Base-by-base conservation (phyloP, 2,329 filamentous ascomycete genomes). In the Beauveria rudraprayagi region DNA sequence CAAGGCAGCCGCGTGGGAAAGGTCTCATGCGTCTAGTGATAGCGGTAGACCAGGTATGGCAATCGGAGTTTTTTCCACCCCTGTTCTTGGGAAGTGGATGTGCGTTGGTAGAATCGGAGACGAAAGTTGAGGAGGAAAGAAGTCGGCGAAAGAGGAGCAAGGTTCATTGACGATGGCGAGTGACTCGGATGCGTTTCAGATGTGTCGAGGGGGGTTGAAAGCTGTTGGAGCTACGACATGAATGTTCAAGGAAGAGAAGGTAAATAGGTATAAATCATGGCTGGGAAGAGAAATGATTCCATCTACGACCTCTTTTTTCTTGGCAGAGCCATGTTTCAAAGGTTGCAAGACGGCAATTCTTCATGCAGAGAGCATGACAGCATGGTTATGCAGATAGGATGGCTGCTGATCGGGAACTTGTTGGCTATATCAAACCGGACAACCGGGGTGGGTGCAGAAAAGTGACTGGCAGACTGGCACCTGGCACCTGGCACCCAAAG, bases 101-200 rank as follows among this genome's bases (percentile, higher is more conserved):
- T 16, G 34, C 34, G 34, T 37, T 37, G 34, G 34, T 37, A 37
- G 34, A 37, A 37, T 37, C 34, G 34, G 43, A 22, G 19, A 37
- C 19, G 16, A 22, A 40, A 9, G 22, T 17, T 43, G 52, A 44
- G 9, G 47, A 43, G 9, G 19, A 11, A 19, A 24, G 52, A 24
- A 41, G 26, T 17, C 8, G 17, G 17, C 16, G 11, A 26, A 10
- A 9, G n/a, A 16, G 9, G 22, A 16, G 7, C 14, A 24, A 14
- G 19, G 28, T 24, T 56, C 16, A 16, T 5, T n/a, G 52, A 55
- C 41, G 34, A 47, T 57, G 19, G 43, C 22, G 22, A 50, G 55
- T 47, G 54, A 57, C 34, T 57, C 44, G 55, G 55, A 57, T 57
- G 44, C 44, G 55, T 57, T 57, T 57, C 55, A 57, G 55, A 22